phyloP scores from a whole-genome alignment of 2,329 filamentous ascomycete species.

The Parastagonospora avenae region DNA sequence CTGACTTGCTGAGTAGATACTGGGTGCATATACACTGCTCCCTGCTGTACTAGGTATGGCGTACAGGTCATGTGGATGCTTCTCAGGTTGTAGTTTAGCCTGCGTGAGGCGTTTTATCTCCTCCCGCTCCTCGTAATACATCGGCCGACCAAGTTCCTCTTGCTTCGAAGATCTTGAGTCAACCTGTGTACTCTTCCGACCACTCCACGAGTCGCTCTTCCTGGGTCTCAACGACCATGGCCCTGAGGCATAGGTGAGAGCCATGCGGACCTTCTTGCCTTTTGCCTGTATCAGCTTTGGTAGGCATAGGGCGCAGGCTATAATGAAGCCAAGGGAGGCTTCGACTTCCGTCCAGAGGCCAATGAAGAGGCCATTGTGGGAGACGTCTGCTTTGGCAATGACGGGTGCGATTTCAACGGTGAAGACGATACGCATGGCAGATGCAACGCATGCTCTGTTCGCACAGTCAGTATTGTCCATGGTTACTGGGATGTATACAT shows the following conservation, averaged over 20 bases:
- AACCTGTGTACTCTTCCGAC: neutral
- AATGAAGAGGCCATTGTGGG: conserved; percentile 32
- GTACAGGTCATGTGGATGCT: conserved; percentile 2
- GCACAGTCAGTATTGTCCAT: neutral
- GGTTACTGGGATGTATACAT: conserved; percentile 4
- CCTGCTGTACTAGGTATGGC: conserved; percentile 1
- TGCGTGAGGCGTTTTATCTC: neutral
- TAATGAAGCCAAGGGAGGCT: conserved; percentile 33
- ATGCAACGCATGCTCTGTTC: conserved; percentile 30
- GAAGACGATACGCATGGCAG: conserved; percentile 34
- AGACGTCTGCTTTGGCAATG: conserved; percentile 30
- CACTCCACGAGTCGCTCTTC: conserved; percentile 1
- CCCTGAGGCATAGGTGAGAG: conserved; percentile 22
- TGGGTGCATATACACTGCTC: conserved; percentile 3
- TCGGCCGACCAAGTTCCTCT: neutral
- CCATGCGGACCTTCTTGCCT: conserved; percentile 18
- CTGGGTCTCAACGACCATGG: conserved; percentile 2
- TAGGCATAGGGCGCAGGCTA: conserved; percentile 31
- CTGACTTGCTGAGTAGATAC: neutral
- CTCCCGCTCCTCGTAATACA: conserved; percentile 6
- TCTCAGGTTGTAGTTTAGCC: neutral
- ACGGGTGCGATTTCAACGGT: conserved; percentile 26
- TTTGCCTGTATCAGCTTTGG: conserved; percentile 33
- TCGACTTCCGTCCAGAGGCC: conserved; percentile 34
- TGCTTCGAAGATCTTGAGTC: neutral